Percentiles rank a stretch among this genome's conserved stretches.
phyloP scores from a whole-genome alignment of 2,329 filamentous ascomycete species.

The Tolypocladium guangdongense region DNA sequence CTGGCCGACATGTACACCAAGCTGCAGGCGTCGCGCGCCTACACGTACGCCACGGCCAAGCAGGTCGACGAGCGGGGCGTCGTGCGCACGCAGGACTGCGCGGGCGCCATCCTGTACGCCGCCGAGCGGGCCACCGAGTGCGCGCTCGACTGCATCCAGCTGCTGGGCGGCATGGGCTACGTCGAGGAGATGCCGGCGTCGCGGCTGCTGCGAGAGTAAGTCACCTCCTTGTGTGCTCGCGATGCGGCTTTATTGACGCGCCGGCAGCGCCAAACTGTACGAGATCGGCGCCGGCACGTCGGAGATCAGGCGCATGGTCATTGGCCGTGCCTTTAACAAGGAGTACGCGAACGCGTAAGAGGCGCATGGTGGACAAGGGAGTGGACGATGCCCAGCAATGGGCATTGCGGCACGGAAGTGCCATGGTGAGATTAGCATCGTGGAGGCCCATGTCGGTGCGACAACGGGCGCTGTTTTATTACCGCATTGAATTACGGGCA shows the following conservation, averaged over 20 bases:
- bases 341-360: slow-evolving; percentile 46
- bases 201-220: slow-evolving; percentile 61
- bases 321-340: slow-evolving; percentile 84
- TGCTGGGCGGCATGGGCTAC: slow-evolving; percentile 92
- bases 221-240: slow-evolving; percentile 5
- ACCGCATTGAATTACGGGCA: neutral
- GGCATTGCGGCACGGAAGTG: neutral
- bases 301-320: slow-evolving; percentile 88
- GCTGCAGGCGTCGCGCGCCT: slow-evolving; percentile 69
- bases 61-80: slow-evolving; percentile 64
- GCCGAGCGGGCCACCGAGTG: slow-evolving; percentile 84
- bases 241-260: slow-evolving; percentile 1
- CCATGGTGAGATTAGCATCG: neutral
- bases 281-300: slow-evolving; percentile 96
- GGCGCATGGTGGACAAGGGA: neutral
- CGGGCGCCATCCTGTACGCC: slow-evolving; percentile 85
- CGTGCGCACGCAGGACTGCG: slow-evolving; percentile 83
- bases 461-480: neutral
- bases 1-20: slow-evolving; percentile 98
- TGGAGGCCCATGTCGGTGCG: neutral
- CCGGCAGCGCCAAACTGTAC: slow-evolving; percentile 59
- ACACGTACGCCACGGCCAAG: slow-evolving; percentile 75
- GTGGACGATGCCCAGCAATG: neutral
- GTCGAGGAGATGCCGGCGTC: slow-evolving; percentile 92
- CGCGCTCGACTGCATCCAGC: slow-evolving; percentile 77